Evolutionary conservation across 2,329 filamentous ascomycete species (phyloP), one percentile per base, ranked within the genome.

Genomic region (Rhexocercosporidium sp.): DNA sequence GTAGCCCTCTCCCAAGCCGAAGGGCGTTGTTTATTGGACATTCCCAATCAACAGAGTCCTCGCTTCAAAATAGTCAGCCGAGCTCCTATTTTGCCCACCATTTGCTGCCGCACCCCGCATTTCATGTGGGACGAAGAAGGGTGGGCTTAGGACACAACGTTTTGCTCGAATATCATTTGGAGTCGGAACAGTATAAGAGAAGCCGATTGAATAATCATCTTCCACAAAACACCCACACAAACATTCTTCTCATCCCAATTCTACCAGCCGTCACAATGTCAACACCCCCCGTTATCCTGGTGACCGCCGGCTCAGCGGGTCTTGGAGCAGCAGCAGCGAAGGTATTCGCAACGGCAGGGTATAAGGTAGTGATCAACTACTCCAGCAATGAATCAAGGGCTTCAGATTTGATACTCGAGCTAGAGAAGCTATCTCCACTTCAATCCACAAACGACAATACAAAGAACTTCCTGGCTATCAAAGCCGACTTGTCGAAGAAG

Each of bases 341-440:
- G 64, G 86, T 88, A 37, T 92, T 94, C 73, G 91, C 91, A 9
- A 80, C 83, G 25, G 83, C 90, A 73, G 90, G 91, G 56, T 87
- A 86, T 75, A 89, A 91, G 66, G 81, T 95, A 11, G 87, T 88
- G 9, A 85, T 96, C 76, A 95, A 94, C 80, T 95, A 93, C 78
- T 83, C 85, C 78, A 86, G 84, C 69, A 88, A 86, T 76, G 78
- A 81, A 41, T 83, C 84, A 20, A 83, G 87, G 1, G 92, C 92
- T 6, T 80, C 86, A 51, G 79, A 82, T 8, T 81, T 93, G 3
- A 82, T 88, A 3, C 75, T 81, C 11, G 85, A 87, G 67, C 80
- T 94, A 6, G 75, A 85, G 49, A 74, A 76, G 7, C 77, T 85
- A 67, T 80, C 86, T 69, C 85, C 86, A 75, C 79, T 63, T 46